These are phyloP conservation scores for Ceratocystis cacaofunesta DNA, from an alignment of 2,329 filamentous ascomycete genomes.

Conservation along the genomic window DNA sequence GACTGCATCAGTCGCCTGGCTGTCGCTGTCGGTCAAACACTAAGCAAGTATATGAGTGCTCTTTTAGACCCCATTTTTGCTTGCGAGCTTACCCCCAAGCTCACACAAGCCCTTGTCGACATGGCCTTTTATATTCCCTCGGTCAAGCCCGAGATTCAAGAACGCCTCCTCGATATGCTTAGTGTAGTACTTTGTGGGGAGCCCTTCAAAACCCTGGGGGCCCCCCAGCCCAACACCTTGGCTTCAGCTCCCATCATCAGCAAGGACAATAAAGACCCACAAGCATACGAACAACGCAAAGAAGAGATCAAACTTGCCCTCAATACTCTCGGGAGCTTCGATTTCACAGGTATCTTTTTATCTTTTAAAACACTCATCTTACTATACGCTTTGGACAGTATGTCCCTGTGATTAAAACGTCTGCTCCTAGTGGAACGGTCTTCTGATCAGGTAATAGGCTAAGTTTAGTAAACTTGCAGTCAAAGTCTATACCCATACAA, in stretches of 20 bases:
- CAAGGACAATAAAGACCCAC: conserved; percentile 72
- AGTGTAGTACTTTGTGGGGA: conserved; percentile 87
- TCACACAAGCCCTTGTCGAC: conserved; percentile 90
- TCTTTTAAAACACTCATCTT: neutral
- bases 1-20: conserved; percentile 96
- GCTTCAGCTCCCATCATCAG: conserved; percentile 68
- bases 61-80: conserved; percentile 92
- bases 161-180: conserved; percentile 83
- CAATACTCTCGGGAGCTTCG: conserved; percentile 93
- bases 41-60: conserved; percentile 97
- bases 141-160: conserved; percentile 83
- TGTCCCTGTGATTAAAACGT: neutral
- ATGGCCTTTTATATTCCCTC: conserved; percentile 99
- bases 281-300: conserved; percentile 66
- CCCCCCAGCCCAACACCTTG: conserved; percentile 68
- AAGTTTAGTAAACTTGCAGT: neutral
- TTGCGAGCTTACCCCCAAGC: conserved; percentile 81
- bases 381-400: conserved; percentile 16
- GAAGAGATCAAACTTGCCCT: conserved; percentile 83
- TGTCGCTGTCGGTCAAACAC: conserved; percentile 83
- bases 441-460: neutral
- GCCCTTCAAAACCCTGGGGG: conserved; percentile 81
- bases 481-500: neutral
- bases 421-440: conserved; percentile 7
- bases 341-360: conserved; percentile 45